Base-by-base conservation (phyloP, 352 stramenopile species). In the Phytopythium litorale region DNA sequence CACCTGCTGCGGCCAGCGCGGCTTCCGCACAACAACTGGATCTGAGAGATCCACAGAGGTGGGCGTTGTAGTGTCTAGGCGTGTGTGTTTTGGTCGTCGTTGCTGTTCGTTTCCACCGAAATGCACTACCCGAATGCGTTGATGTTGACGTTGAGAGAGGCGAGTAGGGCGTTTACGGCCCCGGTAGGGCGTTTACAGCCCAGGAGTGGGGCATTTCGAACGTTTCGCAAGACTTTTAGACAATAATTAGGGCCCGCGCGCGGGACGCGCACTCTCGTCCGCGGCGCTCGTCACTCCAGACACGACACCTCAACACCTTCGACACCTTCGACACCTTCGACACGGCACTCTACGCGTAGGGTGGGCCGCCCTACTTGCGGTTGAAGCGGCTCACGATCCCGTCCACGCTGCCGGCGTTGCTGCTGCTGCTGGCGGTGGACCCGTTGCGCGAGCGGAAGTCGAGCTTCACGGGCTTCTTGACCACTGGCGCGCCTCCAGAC, bases 371-470 rank as follows among this genome's bases (percentile, higher is more conserved):
- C 49, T 43, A 43, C 12, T 56, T 43, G 32, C 50, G 50, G 50
- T 43, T 56, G 30, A 56, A 56, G 3, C 50, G 28, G 7, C 30
- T 16, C 3, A 56, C 28, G 4, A 51, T 21, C 3, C 45, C 45
- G 45, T 51, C 45, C 7, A 55, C 49, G 49, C 28, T 21, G 50
- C 28, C 50, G 56, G 50, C 38, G 42, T 11, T 54, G 56, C 62
- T 68, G 60, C 45, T 40, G 32, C 59, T 61, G 49, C 73, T 84
- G 21, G 68, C 60, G 13, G 42, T 65, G 4, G 75, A 84, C 8
- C 38, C 63, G 35, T 84, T 79, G 16, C 75, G 70, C 28, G 55
- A 58, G 33, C 73, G 71, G 30, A 80, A 78, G 48, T 84, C 75
- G 19, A 80, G 21, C 57, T 81, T 83, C 16, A 62, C 71, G 9